A percentile compares a stretch with the other conserved stretches of the same genome.
Conservation (phyloP, 371 early-diverging fungal species). For the Mortierella sp. region DNA sequence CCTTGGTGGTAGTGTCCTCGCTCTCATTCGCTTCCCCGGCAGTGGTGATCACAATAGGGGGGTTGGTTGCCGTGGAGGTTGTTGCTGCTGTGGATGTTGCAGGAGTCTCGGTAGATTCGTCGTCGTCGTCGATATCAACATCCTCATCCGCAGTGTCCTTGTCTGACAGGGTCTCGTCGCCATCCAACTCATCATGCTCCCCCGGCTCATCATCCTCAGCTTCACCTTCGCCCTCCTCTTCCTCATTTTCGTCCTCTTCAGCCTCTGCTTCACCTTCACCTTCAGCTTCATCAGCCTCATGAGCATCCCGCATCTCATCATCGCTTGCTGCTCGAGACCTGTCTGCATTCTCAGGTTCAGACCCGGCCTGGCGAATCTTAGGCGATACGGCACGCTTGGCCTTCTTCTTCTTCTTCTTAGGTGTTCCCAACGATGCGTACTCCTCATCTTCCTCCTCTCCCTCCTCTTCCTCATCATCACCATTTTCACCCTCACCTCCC, state of each 20-base stretch:
- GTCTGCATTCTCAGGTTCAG: constrained; percentile 6
- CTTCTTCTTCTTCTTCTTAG: constrained; percentile 31
- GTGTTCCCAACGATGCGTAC: constrained; percentile 29
- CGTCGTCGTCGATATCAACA: constrained; percentile 14
- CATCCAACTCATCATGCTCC: constrained; percentile 13
- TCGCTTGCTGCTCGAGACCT: constrained; percentile 5
- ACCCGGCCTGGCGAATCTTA: constrained; percentile 25
- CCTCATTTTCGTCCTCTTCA: background rate
- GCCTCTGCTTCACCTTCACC: background rate
- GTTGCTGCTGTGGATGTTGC: background rate
- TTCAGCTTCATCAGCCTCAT: constrained; percentile 10
- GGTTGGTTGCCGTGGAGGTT: background rate
- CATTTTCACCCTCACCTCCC: constrained; percentile 7
- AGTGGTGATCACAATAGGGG: background rate
- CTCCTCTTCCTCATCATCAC: constrained; percentile 14
- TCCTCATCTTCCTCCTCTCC: constrained; percentile 10
- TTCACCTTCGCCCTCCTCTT: background rate
- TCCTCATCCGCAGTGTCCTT: background rate
- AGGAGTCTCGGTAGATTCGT: background rate
- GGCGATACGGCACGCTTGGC: constrained; percentile 6
- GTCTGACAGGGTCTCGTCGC: constrained; percentile 2
- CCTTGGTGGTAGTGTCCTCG: background rate
- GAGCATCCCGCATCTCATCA: background rate
- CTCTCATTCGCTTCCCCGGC: background rate
- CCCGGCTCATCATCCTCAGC: constrained; percentile 13